Conservation (phyloP, 495 filamentous ascomycete genomes). For the Massariosphaeria phaeospora region DNA sequence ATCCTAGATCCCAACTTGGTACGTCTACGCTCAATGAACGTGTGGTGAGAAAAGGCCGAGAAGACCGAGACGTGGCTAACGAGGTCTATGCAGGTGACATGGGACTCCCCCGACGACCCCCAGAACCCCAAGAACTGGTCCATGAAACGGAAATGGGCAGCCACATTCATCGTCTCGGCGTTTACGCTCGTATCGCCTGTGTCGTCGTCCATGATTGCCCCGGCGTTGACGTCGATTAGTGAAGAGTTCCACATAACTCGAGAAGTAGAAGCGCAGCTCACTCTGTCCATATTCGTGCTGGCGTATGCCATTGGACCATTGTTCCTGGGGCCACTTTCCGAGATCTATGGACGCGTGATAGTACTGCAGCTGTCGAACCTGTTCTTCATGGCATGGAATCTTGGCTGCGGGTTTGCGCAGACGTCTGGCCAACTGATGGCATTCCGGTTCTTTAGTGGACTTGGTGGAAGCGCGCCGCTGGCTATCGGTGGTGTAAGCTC, state of each 20-base stretch:
- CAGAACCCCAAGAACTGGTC: constrained; percentile 44
- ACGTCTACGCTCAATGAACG: no score
- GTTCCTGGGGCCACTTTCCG: constrained; percentile 41
- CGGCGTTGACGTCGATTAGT: constrained; percentile 53
- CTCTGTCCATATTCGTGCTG: constrained; percentile 68
- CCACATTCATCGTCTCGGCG: constrained; percentile 46
- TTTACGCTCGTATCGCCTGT: constrained; percentile 70
- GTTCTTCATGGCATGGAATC: constrained; percentile 42
- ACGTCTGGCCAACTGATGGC: constrained; percentile 38
- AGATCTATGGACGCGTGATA: constrained; percentile 40
- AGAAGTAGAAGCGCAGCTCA: constrained; percentile 52
- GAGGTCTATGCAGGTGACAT: constrained; percentile 31
- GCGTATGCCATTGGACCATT: constrained; percentile 62
- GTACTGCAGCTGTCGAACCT: constrained; percentile 41
- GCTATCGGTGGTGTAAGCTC: constrained; percentile 37
- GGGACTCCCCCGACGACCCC: constrained; percentile 42
- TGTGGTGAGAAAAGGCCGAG: no score
- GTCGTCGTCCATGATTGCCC: constrained; percentile 68
- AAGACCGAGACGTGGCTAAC: no score
- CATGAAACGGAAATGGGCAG: constrained; percentile 58
- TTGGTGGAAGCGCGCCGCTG: constrained; percentile 42
- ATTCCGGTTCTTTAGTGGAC: constrained; percentile 42
- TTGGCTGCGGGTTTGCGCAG: constrained; percentile 42
- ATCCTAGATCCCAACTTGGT: constrained; percentile 40
- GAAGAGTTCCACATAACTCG: constrained; percentile 57